These are phyloP conservation scores for Galerina sulciceps DNA, from an alignment of 768 basidiomycete genomes.

Conservation along the genomic window DNA sequence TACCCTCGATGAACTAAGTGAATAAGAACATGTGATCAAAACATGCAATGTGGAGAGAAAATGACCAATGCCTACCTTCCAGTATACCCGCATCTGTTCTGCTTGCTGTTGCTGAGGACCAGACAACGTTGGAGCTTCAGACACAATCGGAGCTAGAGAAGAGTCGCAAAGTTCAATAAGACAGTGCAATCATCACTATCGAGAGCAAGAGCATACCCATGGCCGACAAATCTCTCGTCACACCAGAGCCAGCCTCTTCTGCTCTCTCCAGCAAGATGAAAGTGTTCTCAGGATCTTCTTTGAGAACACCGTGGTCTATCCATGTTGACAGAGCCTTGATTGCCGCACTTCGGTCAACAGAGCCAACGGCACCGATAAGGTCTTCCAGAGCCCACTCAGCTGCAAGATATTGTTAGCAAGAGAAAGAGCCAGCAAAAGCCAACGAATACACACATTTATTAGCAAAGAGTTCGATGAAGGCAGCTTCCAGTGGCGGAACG, in stretches of 20 bases:
- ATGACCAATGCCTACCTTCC: slow-evolving; percentile 68
- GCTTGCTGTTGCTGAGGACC: slow-evolving; percentile 75
- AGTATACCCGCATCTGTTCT: slow-evolving; percentile 86
- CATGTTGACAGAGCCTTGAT: slow-evolving; percentile 82
- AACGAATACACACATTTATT: slow-evolving; percentile 52
- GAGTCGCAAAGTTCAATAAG: not conserved
- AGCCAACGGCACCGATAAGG: slow-evolving; percentile 64
- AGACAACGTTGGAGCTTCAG: slow-evolving; percentile 52
- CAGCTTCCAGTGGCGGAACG: slow-evolving; percentile 88
- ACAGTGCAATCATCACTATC: not conserved
- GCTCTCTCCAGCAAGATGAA: slow-evolving; percentile 71
- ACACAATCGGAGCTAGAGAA: slow-evolving; percentile 29
- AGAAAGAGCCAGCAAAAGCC: not conserved
- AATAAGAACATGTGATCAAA: not conserved
- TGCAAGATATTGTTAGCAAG: slow-evolving; percentile 25
- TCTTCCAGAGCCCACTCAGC: slow-evolving; percentile 76
- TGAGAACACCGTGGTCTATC: slow-evolving; percentile 82
- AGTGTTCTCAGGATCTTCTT: slow-evolving; percentile 60
- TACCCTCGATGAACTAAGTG: slow-evolving; percentile 82
- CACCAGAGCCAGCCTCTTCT: slow-evolving; percentile 44
- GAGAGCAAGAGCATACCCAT: slow-evolving; percentile 11
- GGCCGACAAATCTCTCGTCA: slow-evolving; percentile 4
- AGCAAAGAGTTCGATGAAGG: slow-evolving; percentile 86
- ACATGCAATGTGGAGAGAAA: not conserved
- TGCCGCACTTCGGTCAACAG: slow-evolving; percentile 64